Evolutionary conservation across 2,329 filamentous ascomycete species (phyloP).

Genomic region (Tolypocladium amazonense): DNA sequence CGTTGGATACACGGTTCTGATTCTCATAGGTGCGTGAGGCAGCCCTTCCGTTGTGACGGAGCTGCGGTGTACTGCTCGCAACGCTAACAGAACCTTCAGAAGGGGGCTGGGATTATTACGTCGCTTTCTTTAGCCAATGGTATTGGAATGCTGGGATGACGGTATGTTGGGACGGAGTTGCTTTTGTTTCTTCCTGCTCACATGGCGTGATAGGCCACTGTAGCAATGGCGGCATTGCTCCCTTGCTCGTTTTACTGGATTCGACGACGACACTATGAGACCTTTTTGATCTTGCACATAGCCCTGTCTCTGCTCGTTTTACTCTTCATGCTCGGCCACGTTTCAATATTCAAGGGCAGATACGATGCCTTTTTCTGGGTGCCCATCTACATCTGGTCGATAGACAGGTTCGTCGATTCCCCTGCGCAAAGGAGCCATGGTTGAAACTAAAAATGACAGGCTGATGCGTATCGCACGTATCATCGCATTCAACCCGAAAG

Average conservation of each 20-base stretch:
- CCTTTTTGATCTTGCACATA: constrained; percentile 40
- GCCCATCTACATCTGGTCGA: constrained; percentile 35
- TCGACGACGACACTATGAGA: constrained; percentile 40
- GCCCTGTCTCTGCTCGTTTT: constrained; percentile 38
- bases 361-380: constrained; percentile 41
- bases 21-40: constrained; percentile 20
- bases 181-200: background rate
- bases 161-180: constrained; percentile 11
- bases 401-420: constrained; percentile 27
- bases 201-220: constrained; percentile 23
- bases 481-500: constrained; percentile 25
- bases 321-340: constrained; percentile 38
- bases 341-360: constrained; percentile 39
- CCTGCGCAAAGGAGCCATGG: no score
- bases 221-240: constrained; percentile 33
- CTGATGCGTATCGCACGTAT: constrained; percentile 30
- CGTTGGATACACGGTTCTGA: constrained; percentile 41
- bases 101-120: background rate
- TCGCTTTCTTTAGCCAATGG: background rate
- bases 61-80: background rate
- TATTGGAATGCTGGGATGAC: constrained; percentile 38
- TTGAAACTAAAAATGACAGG: no score
- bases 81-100: background rate
- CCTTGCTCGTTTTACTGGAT: constrained; percentile 40
- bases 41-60: background rate